Evolutionary conservation across 2,329 filamentous ascomycete genomes (phyloP).

Genomic region (Penicillium psychrosexuale): DNA sequence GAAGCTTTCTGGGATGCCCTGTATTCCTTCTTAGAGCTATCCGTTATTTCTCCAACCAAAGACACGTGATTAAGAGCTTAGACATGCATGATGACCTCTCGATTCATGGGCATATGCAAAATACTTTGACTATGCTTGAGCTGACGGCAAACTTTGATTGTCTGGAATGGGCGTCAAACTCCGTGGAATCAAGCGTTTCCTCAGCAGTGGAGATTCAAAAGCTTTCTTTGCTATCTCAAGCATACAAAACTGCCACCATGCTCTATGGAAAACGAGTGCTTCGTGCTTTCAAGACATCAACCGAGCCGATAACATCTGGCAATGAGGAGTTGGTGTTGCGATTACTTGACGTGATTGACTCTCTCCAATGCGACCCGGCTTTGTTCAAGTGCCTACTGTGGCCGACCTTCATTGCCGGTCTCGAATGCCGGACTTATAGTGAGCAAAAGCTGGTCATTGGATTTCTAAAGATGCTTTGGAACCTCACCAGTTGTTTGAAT

Average conservation of each 20-base stretch:
- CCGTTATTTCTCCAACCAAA: background rate
- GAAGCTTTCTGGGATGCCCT: background rate
- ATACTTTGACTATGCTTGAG: background rate
- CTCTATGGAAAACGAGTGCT: slow-evolving; percentile 15
- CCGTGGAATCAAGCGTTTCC: background rate
- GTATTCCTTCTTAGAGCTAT: background rate
- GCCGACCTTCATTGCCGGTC: slow-evolving; percentile 20
- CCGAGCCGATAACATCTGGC: background rate
- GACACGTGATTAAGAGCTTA: background rate
- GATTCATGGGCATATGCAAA: background rate
- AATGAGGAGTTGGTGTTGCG: background rate
- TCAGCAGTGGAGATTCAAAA: background rate
- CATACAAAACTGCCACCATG: slow-evolving; percentile 14
- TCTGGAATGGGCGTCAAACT: background rate
- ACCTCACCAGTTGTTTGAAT: slow-evolving; percentile 20
- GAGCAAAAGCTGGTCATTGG: background rate
- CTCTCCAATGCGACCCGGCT: slow-evolving; percentile 1
- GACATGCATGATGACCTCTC: background rate
- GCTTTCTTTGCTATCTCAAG: slow-evolving; percentile 3
- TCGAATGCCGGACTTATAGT: slow-evolving; percentile 11
- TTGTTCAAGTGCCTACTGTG: slow-evolving; percentile 26
- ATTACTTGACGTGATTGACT: background rate
- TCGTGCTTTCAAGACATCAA: background rate
- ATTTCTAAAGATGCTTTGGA: slow-evolving; percentile 18
- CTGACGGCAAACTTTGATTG: background rate